Evolutionary conservation across 2,329 filamentous ascomycete species (phyloP), one percentile per base, ranked within the genome.

Genomic region (Verticillium zaregamsianum): DNA sequence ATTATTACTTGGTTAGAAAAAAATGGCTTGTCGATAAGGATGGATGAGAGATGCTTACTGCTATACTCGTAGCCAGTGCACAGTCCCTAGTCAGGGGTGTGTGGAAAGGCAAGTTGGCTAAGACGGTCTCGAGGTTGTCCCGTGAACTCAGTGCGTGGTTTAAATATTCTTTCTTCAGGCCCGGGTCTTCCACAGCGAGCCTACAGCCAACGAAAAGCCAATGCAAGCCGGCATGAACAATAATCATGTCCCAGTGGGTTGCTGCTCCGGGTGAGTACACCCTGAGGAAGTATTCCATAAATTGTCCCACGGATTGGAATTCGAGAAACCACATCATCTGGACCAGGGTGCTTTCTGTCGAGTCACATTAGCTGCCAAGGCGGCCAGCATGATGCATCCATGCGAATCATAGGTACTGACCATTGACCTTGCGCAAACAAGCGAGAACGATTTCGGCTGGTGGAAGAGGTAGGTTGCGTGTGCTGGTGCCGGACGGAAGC

Each of bases 81-180:
- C 58, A 56, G 11, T 70, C 68, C 0, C 63, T 33, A 0, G 62
- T 67, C 0, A 62, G 61, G 0, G 68, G 64, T 8, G 62, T 52
- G 56, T 70, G 66, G 8, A 70, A 69, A 0, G 58, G 63, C 0
- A 70, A 63, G 3, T 56, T 65, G 3, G 65, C 62, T 2, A 70
- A 63, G 5, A 67, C 58, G 1, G 66, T 69, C 33, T 69, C 68
- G 7, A 69, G 66, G 6, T 68, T 70, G 0, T 61, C 63, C 3
- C 64, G 58, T 35, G 65, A 68, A 20, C 63, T 2, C 8, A 62
- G 39, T 6, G 67, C 63, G 7, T 68, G 63, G 4, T 57, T 56
- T 3, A 59, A n/a, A 31, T 58, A 66, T 14, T 68, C 54, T 1
- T 60, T 39, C 56, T 64, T 67, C 20, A 32, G 55, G 0, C 14